Base-by-base conservation (phyloP, 768 basidiomycete species). In the Termitomyces sp. region DNA sequence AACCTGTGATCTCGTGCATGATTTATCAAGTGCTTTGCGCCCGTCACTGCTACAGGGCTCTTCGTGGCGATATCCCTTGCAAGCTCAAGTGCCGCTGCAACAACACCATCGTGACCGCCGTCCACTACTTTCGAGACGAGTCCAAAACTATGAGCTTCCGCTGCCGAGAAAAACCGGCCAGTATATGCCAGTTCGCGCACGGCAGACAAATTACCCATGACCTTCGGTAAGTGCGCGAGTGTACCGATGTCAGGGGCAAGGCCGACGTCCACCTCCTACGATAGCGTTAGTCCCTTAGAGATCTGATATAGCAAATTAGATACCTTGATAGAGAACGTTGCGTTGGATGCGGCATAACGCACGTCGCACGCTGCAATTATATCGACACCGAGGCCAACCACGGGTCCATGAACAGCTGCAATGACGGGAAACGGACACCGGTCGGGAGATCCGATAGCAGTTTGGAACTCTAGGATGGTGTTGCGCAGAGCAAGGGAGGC, bases 221-320 rank as follows among this genome's bases (percentile, higher is more conserved):
- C 77, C 64, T 91, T 90, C 0, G 90, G 91, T 6, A 95, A 74
- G 51, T 86, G 84, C 1, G 93, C 90, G 6, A 96, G 81, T 0
- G 91, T 85, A 0, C 94, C 94, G 41, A 94, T 85, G 66, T 95
- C 94, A 0, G 94, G 87, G 2, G 94, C 93, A 0, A 96, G 76
- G 0, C 90, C 93, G 26, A 94, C 80, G 65, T 94, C 90, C 3
- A 92, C 86, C 77, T 95, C 91, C 90, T 92, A 65, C 13, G 10
- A 29, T 48, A 24, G 7, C 68, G 65, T 65, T 67, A 47, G 81
- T 77, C 74, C 77, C 73, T 86, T 45, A 73, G 68, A 4, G n/a
- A 86, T 64, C 3, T 41, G 22, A 20, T 22, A 31, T 16, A 37
- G 22, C 7, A 15, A 20, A 12, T 48, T 31, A 3, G 4, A 50